Conservation (phyloP, 176 grass and related monocot genomes). For the Typha latifolia region DNA sequence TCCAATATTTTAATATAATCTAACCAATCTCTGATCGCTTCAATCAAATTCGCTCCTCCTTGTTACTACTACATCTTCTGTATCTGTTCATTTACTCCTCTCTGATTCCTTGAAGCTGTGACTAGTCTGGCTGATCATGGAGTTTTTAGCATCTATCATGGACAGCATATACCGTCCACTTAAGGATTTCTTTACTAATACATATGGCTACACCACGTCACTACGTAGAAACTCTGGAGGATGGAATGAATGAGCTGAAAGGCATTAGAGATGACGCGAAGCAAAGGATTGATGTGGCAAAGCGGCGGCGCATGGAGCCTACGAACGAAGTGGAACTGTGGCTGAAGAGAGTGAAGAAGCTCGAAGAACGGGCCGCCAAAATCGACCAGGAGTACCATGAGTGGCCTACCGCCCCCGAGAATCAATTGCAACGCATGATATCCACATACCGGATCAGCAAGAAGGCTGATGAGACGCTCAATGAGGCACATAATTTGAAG, state of each 20-base stretch:
- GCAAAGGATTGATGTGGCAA: slow-evolving; percentile 56
- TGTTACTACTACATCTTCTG: too few species aligned
- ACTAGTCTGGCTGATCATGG: too few species aligned
- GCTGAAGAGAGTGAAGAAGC: slow-evolving; percentile 43
- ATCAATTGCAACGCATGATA: slow-evolving; percentile 30
- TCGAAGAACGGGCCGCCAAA: slow-evolving; percentile 30
- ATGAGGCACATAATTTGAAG: slow-evolving; percentile 45
- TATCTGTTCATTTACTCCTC: too few species aligned
- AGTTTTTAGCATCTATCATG: slow-evolving; percentile 61
- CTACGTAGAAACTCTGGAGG: slow-evolving; percentile 43
- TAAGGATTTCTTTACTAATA: slow-evolving; percentile 62
- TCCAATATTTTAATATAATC: too few species aligned
- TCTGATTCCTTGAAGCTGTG: too few species aligned
- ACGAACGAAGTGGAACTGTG: slow-evolving; percentile 79
- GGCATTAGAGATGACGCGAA: slow-evolving; percentile 78
- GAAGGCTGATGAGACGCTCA: slow-evolving; percentile 51
- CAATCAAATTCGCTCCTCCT: too few species aligned
- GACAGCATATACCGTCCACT: slow-evolving; percentile 63
- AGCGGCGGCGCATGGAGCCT: slow-evolving; percentile 64
- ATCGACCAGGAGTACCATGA: slow-evolving; percentile 39
- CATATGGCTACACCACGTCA: slow-evolving; percentile 53
- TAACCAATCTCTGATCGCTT: too few species aligned
- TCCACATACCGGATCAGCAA: slow-evolving; percentile 64
- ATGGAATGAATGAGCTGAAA: slow-evolving; percentile 68
- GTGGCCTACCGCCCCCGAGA: slow-evolving; percentile 21